phyloP scores from a whole-genome alignment of 2,329 filamentous ascomycete genomes.

The Pseudopyrenochaeta lycopersici region DNA sequence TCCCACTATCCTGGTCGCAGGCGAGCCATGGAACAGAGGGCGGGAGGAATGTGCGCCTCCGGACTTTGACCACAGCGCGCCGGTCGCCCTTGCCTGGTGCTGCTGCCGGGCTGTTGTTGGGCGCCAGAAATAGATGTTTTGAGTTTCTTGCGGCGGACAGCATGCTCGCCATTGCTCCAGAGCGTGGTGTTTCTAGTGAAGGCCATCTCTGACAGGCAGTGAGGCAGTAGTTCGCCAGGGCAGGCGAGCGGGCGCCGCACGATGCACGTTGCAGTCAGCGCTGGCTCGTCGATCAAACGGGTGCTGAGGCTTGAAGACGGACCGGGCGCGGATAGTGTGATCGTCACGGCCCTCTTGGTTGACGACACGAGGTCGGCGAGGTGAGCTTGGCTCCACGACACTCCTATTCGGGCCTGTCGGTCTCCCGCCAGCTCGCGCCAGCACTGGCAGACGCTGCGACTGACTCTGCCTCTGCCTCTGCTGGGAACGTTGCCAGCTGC shows the following conservation, averaged over 20 bases:
- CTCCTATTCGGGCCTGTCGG: slow-evolving; percentile 40
- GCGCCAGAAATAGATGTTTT: slow-evolving; percentile 17
- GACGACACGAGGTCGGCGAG: slow-evolving; percentile 48
- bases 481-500: slow-evolving; percentile 5
- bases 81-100: slow-evolving; percentile 15
- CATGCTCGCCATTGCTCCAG: neutral
- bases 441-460: slow-evolving; percentile 10
- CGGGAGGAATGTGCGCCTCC: slow-evolving; percentile 16
- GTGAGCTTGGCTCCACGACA: slow-evolving; percentile 36
- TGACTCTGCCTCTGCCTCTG: slow-evolving; percentile 15
- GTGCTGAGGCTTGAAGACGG: slow-evolving; percentile 44
- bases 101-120: slow-evolving; percentile 10
- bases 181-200: slow-evolving; percentile 17
- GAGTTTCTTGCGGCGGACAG: slow-evolving; percentile 2
- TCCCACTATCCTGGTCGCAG: slow-evolving; percentile 28
- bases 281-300: slow-evolving; percentile 50
- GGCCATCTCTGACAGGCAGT: slow-evolving; percentile 5
- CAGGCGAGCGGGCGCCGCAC: slow-evolving; percentile 30
- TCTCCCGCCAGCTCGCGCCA: slow-evolving; percentile 27
- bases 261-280: slow-evolving; percentile 43
- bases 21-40: slow-evolving; percentile 10
- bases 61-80: slow-evolving; percentile 15
- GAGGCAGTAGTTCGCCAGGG: slow-evolving; percentile 12
- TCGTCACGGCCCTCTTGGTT: slow-evolving; percentile 39
- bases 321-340: slow-evolving; percentile 43